Percentiles rank a stretch among this genome's conserved stretches.
Conservation (phyloP, 169 alveolate genomes). For the Besnoitia besnoiti region DNA sequence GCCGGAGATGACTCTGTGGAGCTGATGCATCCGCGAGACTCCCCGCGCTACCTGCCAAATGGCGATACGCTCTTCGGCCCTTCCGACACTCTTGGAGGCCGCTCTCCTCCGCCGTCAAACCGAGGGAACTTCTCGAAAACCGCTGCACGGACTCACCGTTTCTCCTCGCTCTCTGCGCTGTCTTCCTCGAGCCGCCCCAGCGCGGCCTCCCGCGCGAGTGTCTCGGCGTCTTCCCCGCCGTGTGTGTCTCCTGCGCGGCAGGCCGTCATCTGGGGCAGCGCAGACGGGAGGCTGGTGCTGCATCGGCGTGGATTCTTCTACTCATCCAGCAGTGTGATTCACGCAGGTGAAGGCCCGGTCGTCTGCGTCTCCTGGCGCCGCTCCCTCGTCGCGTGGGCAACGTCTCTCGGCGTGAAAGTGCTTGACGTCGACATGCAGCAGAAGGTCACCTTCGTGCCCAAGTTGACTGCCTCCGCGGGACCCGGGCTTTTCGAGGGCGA, state of each 20-base stretch:
- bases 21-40: neutral
- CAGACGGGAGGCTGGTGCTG: neutral
- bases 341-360: conserved; percentile 48
- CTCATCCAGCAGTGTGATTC: conserved; percentile 7
- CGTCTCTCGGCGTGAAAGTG: conserved; percentile 35
- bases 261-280: conserved; percentile 27
- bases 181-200: neutral
- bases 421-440: conserved; percentile 46
- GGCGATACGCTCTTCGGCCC: too few relatives aligned
- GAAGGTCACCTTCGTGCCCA: conserved; percentile 49
- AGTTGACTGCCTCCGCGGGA: neutral
- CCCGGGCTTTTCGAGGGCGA: neutral
- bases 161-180: neutral
- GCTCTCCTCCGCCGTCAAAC: too few relatives aligned
- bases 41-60: neutral
- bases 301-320: conserved; percentile 35
- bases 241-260: neutral
- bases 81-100: too few relatives aligned
- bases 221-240: too few relatives aligned
- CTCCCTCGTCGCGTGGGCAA: conserved; percentile 48
- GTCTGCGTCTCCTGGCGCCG: conserved; percentile 30
- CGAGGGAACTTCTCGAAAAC: neutral
- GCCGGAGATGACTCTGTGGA: neutral
- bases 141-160: neutral
- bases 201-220: neutral